Evolutionary conservation across 371 early-diverging fungal species (phyloP).

Genomic region (Mucor velutinosus): DNA sequence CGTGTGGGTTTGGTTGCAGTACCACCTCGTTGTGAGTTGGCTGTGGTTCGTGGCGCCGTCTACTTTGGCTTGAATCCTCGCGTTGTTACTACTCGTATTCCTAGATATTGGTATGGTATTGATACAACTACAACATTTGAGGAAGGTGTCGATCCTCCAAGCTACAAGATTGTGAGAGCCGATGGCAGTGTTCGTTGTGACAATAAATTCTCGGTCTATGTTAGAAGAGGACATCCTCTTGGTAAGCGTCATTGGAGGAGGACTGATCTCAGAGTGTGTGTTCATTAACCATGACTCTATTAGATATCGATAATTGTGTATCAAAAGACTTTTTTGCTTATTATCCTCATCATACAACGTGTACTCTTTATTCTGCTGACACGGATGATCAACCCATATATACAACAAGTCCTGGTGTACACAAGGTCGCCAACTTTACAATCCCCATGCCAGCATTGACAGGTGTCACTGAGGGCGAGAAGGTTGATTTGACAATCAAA

Average conservation of each 20-base stretch:
- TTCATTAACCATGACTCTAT: neutral
- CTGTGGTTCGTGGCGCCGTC: conserved; percentile 58
- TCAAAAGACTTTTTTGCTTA: conserved; percentile 50
- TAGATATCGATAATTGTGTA: conserved; percentile 37
- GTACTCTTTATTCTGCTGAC: conserved; percentile 54
- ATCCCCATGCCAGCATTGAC: conserved; percentile 57
- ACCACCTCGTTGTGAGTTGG: conserved; percentile 57
- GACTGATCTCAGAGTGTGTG: neutral
- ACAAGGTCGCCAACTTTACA: conserved; percentile 55
- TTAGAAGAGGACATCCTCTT: conserved; percentile 43
- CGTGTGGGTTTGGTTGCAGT: conserved; percentile 51
- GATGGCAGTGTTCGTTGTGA: conserved; percentile 57
- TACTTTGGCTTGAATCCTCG: conserved; percentile 62
- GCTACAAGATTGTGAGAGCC: conserved; percentile 50
- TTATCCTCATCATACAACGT: conserved; percentile 54
- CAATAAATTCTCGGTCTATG: conserved; percentile 54
- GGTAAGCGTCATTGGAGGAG: neutral
- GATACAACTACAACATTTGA: conserved; percentile 62
- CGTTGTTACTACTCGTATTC: conserved; percentile 60
- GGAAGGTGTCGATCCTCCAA: conserved; percentile 57
- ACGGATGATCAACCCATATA: conserved; percentile 54
- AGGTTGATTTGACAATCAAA: conserved; percentile 45
- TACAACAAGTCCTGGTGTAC: conserved; percentile 54
- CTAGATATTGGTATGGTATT: conserved; percentile 67
- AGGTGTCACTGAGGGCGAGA: conserved; percentile 56